phyloP scores from a whole-genome alignment of 202 grass and related monocot species.

The Digitaria exilis region DNA sequence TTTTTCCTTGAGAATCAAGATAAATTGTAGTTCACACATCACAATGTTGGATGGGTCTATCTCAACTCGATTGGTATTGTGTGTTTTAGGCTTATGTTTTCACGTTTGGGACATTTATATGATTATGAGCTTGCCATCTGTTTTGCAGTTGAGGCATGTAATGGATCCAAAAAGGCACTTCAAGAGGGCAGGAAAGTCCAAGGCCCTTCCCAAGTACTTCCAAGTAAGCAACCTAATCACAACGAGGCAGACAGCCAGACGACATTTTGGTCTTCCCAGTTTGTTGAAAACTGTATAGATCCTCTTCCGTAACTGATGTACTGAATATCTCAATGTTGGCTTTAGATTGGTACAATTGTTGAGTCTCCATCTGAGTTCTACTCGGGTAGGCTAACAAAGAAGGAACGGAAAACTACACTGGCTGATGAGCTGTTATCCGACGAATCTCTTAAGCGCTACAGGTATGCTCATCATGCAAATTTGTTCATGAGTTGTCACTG shows the following conservation, averaged over 20 bases:
- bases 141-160: conserved; percentile 83
- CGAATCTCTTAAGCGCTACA: conserved; percentile 67
- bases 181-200: conserved; percentile 77
- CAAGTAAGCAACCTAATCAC: conserved; percentile 53
- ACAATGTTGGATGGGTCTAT: not conserved
- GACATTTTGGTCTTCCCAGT: not conserved
- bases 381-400: conserved; percentile 66
- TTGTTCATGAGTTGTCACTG: not conserved
- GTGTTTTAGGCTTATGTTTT: not conserved
- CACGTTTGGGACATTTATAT: not conserved
- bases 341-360: conserved; percentile 86
- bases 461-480: conserved; percentile 50
- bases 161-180: conserved; percentile 96
- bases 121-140: not conserved
- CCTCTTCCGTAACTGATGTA: conserved; percentile 3
- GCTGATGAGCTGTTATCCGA: conserved; percentile 67
- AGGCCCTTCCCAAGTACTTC: conserved; percentile 83
- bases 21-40: conserved; percentile 27
- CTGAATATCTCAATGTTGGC: conserved; percentile 20
- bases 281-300: not conserved
- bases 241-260: not conserved
- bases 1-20: not conserved
- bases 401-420: conserved; percentile 56
- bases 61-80: not conserved
- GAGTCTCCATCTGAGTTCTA: conserved; percentile 78